These are phyloP conservation scores for Aspergillus saccharolyticus DNA, from an alignment of 495 filamentous ascomycete genomes.

Conservation along the genomic window DNA sequence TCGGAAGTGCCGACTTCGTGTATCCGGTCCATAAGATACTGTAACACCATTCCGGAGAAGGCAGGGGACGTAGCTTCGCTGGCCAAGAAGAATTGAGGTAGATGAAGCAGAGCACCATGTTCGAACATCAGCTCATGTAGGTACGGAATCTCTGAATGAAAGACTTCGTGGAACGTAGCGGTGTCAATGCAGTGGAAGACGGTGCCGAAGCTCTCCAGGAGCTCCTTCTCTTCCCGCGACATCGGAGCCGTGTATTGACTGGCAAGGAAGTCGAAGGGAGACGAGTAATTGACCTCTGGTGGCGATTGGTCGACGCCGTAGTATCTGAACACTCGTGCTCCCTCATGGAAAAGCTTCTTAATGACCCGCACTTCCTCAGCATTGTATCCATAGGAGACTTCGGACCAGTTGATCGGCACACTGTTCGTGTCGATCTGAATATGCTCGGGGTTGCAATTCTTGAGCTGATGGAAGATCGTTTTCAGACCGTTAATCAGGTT, in stretches of 20 bases:
- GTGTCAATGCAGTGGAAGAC: conserved; percentile 99
- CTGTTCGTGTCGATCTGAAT: conserved; percentile 64
- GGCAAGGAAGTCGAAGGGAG: conserved; percentile 81
- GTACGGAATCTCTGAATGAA: conserved; percentile 92
- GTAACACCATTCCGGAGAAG: conserved; percentile 95
- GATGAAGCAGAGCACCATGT: conserved; percentile 85
- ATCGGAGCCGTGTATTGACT: conserved; percentile 90
- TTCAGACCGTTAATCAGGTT: conserved; percentile 97
- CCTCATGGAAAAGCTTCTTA: conserved; percentile 95
- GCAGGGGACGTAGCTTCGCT: conserved; percentile 96
- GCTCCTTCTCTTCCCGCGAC: conserved; percentile 93
- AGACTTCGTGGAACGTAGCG: conserved; percentile 97
- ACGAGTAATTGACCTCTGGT: conserved; percentile 67
- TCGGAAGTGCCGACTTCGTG: conserved; percentile 91
- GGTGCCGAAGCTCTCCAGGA: conserved; percentile 95
- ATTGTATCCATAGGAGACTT: conserved; percentile 94
- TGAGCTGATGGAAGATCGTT: conserved; percentile 92
- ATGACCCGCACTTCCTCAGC: conserved; percentile 96
- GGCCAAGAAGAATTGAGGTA: conserved; percentile 96
- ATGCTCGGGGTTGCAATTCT: conserved; percentile 74
- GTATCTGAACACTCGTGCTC: conserved; percentile 91
- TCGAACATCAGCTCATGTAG: conserved; percentile 98
- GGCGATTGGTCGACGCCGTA: conserved; percentile 82
- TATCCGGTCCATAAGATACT: conserved; percentile 94
- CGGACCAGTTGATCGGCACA: conserved; percentile 85